A percentile compares a stretch with the other conserved stretches of the same genome.
These are phyloP conservation scores for Solanum chiquidenum DNA, from an alignment of 257 asterid genomes.

Conservation along the genomic window DNA sequence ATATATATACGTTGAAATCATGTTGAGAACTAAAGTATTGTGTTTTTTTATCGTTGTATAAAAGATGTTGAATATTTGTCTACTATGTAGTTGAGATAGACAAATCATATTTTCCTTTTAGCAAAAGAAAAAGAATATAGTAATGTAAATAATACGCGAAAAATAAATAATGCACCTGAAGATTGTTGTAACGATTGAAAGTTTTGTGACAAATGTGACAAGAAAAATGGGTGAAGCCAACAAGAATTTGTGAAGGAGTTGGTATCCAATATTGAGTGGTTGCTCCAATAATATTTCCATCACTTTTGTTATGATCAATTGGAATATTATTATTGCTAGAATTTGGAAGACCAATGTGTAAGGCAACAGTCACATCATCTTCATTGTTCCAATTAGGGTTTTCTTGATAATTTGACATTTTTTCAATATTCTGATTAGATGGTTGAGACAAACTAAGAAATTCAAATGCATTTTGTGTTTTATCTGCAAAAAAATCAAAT, in stretches of 20 bases:
- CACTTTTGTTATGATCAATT: not conserved
- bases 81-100: not conserved
- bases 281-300: not conserved
- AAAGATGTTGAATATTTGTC: not conserved
- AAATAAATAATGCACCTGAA: conserved; percentile 33
- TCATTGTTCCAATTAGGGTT: conserved; percentile 10
- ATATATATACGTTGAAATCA: not conserved
- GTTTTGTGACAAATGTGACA: conserved; percentile 65
- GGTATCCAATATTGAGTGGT: conserved; percentile 52
- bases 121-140: not conserved
- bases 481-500: conserved; percentile 41
- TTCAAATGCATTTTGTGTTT: not conserved
- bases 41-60: no score
- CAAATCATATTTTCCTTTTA: not conserved
- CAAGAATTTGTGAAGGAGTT: conserved; percentile 47
- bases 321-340: not conserved
- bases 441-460: not conserved
- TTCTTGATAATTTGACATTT: not conserved
- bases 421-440: not conserved
- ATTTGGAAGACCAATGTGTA: conserved; percentile 55
- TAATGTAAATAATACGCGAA: not conserved
- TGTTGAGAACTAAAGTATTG: no score
- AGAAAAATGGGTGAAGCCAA: conserved; percentile 63
- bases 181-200: conserved; percentile 76
- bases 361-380: conserved; percentile 18